Conservation (phyloP, 257 asterid species). For the Solanum microdontum region DNA sequence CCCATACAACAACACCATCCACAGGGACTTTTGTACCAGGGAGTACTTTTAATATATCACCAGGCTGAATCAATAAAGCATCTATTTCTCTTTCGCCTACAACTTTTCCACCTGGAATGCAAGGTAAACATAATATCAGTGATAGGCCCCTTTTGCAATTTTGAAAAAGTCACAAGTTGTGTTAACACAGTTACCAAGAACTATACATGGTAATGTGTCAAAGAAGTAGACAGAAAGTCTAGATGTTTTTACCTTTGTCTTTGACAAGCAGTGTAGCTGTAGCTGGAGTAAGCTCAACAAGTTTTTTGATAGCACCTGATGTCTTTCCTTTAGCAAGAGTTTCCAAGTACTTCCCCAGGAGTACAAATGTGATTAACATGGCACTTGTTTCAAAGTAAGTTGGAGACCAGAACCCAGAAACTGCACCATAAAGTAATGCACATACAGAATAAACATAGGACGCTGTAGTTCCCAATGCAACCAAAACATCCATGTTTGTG, state of each 20-base stretch:
- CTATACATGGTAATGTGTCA: not conserved
- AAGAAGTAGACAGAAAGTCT: not conserved
- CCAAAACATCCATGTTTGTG: slow-evolving; percentile 97
- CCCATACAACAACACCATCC: slow-evolving; percentile 92
- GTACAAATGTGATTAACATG: slow-evolving; percentile 93
- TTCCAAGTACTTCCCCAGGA: slow-evolving; percentile 89
- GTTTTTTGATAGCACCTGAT: slow-evolving; percentile 92
- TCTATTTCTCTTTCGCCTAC: slow-evolving; percentile 87
- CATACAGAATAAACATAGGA: slow-evolving; percentile 88
- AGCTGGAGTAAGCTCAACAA: slow-evolving; percentile 91
- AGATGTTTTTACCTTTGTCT: slow-evolving; percentile 47
- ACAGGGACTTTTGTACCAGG: slow-evolving; percentile 94
- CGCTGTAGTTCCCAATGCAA: slow-evolving; percentile 94
- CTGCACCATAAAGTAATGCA: slow-evolving; percentile 81
- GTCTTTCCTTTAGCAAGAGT: slow-evolving; percentile 95
- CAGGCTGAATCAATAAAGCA: slow-evolving; percentile 85
- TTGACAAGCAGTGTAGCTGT: slow-evolving; percentile 64
- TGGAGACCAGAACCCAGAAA: slow-evolving; percentile 87
- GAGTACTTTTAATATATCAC: slow-evolving; percentile 76
- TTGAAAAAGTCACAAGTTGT: not conserved
- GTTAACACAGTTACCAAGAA: not conserved
- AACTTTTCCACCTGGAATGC: slow-evolving; percentile 66
- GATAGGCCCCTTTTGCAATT: not conserved
- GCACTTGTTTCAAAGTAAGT: slow-evolving; percentile 98
- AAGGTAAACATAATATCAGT: not conserved